Evolutionary conservation across 2,329 filamentous ascomycete genomes (phyloP).

Genomic region (Fusarium sp.): DNA sequence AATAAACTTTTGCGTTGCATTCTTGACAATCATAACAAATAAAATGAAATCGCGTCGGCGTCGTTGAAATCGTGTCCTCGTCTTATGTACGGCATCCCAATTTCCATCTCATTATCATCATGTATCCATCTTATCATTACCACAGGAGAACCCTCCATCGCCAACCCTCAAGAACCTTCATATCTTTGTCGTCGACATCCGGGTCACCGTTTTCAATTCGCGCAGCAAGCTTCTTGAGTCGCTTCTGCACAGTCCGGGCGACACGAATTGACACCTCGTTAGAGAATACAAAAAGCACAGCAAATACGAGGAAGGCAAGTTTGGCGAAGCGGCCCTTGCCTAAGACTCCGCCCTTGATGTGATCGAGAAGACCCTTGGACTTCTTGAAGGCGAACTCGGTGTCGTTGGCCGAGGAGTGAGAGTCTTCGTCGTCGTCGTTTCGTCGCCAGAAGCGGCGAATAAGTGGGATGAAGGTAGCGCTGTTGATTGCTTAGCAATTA

Average conservation of each 20-base stretch:
- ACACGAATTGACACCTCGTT: slow-evolving; percentile 68
- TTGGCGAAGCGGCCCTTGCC: slow-evolving; percentile 60
- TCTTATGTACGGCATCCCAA: slow-evolving; percentile 40
- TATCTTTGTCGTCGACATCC: slow-evolving; percentile 59
- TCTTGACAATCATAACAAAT: slow-evolving; percentile 6
- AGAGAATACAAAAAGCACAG: slow-evolving; percentile 67
- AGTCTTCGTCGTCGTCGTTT: slow-evolving; percentile 52
- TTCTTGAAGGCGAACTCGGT: slow-evolving; percentile 68
- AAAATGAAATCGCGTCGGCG: slow-evolving; percentile 39
- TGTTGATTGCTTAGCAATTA: slow-evolving; percentile 40
- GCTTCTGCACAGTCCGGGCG: slow-evolving; percentile 62
- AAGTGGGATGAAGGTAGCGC: slow-evolving; percentile 63
- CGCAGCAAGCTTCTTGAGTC: slow-evolving; percentile 59
- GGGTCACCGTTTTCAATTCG: slow-evolving; percentile 61
- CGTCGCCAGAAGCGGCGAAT: slow-evolving; percentile 64
- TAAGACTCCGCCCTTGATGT: slow-evolving; percentile 59
- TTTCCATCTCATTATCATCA: neutral
- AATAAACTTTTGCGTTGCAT: slow-evolving; percentile 7
- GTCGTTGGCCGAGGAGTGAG: slow-evolving; percentile 56
- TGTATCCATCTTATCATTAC: slow-evolving; percentile 39
- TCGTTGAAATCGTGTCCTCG: slow-evolving; percentile 49
- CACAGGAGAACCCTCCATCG: slow-evolving; percentile 66
- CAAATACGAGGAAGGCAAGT: slow-evolving; percentile 65
- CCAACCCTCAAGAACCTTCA: slow-evolving; percentile 65
- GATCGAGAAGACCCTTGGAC: slow-evolving; percentile 61